Base-by-base conservation (phyloP, 805 yeast genomes). In the Saturnispora sekii region DNA sequence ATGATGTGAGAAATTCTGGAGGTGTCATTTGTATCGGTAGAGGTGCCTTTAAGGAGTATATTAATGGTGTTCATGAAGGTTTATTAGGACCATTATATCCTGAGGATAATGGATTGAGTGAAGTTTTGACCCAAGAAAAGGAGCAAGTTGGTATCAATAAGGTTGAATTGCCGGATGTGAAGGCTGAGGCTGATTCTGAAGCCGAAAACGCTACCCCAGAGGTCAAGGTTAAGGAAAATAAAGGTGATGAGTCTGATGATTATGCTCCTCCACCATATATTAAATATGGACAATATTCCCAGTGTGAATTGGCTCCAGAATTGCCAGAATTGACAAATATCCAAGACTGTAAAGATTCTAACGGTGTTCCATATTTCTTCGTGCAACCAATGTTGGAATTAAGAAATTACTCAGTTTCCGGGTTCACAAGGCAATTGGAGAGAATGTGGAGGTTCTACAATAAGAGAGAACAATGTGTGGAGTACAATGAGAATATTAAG, bases 11-110 rank as follows among this genome's bases (percentile, higher is more conserved):
- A 11, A 55, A 69, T 28, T 74, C 80, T 8, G 97, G 97, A 21
- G 98, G 97, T 37, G 81, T 88, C 10, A 73, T 93, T 16, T 85
- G 96, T 59, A 66, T 93, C 21, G 99, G 99, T 4, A 74, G 99
- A 60, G 98, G 98, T 46, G 90, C 97, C 0, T 93, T 76, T 61
- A 90, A 90, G 61, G 99, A 93, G 68, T 93, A 87, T 59, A 60
- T 93, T 43, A 72, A 74, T 37, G 99, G 99, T 9, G 60, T 93
- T 10, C 96, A 93, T 54, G 98, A 93, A 66, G 98, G 98, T 5
- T 71, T 93, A 59, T 64, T 93, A 38, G 98, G 98, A 0, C 97
- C 97, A 2, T 66, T 90, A 47, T 87, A 68, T 34, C 64, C 57
- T 21, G 73, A 67, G 18, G 40, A 49, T 31, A 31, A 16, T 10